phyloP scores from a whole-genome alignment of 2,329 filamentous ascomycete genomes.

The Xylaria sp. region DNA sequence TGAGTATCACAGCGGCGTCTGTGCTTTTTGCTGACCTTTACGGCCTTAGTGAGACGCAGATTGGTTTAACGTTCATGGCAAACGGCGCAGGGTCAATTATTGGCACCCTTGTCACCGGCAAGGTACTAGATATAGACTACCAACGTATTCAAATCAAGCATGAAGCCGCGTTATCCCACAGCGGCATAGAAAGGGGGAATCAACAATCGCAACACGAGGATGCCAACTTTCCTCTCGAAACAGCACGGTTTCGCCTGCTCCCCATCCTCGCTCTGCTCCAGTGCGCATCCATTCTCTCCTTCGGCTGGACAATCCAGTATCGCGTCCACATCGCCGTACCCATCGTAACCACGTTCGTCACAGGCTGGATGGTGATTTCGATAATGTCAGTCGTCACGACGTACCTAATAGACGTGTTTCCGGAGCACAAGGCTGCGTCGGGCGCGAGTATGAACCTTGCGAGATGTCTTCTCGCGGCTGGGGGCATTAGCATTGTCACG shows the following conservation, averaged over 20 bases:
- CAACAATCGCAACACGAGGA: slow-evolving; percentile 17
- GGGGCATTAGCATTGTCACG: slow-evolving; percentile 60
- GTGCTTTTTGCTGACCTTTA: slow-evolving; percentile 58
- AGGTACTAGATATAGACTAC: slow-evolving; percentile 63
- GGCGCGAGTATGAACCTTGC: slow-evolving; percentile 64
- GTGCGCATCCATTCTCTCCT: slow-evolving; percentile 58
- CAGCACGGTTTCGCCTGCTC: slow-evolving; percentile 60
- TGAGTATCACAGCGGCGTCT: slow-evolving; percentile 64
- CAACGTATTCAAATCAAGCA: slow-evolving; percentile 51
- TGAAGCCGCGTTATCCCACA: slow-evolving; percentile 31
- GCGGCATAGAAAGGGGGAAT: slow-evolving; percentile 9
- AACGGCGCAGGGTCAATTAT: slow-evolving; percentile 65
- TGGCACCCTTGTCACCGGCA: slow-evolving; percentile 62
- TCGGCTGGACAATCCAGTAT: slow-evolving; percentile 64
- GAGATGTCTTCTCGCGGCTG: slow-evolving; percentile 62
- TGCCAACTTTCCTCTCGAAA: slow-evolving; percentile 58
- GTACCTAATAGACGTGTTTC: slow-evolving; percentile 64
- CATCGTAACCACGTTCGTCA: slow-evolving; percentile 61
- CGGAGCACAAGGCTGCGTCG: slow-evolving; percentile 59
- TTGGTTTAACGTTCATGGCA: slow-evolving; percentile 63
- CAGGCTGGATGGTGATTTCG: slow-evolving; percentile 62
- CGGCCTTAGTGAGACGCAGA: slow-evolving; percentile 55
- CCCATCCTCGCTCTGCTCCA: slow-evolving; percentile 58
- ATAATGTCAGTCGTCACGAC: slow-evolving; percentile 61
- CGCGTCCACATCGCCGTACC: slow-evolving; percentile 60